Percentiles rank a stretch among this genome's conserved stretches.
Conservation (phyloP, 2,329 filamentous ascomycete genomes). For the Tolypocladium guangdongense region DNA sequence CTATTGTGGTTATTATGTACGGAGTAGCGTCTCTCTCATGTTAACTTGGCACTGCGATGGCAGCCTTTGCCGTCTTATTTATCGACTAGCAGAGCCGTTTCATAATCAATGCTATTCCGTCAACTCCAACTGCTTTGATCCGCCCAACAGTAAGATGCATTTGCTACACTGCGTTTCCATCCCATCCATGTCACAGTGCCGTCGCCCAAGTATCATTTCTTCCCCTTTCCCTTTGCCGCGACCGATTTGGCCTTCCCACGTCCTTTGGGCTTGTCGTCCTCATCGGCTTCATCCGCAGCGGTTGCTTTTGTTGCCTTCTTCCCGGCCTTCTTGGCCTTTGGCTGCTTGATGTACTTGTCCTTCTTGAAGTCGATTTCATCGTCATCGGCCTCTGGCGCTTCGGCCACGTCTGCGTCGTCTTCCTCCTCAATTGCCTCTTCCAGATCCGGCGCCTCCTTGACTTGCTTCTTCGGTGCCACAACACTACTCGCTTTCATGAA, state of each 20-base stretch:
- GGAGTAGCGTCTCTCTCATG: neutral
- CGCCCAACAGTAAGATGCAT: neutral
- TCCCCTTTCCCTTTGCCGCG: slow-evolving; percentile 26
- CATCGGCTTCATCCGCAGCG: slow-evolving; percentile 32
- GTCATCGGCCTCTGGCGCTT: slow-evolving; percentile 51
- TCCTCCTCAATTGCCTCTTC: slow-evolving; percentile 95
- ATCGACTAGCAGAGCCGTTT: neutral
- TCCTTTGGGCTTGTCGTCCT: slow-evolving; percentile 42
- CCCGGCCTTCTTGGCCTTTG: slow-evolving; percentile 56
- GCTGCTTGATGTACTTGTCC: slow-evolving; percentile 91
- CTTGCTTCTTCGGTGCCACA: slow-evolving; percentile 56
- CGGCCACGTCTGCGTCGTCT: slow-evolving; percentile 57
- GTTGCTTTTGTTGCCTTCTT: slow-evolving; percentile 34
- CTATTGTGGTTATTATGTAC: neutral
- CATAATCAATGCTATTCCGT: neutral
- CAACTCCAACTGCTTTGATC: neutral
- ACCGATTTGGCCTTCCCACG: slow-evolving; percentile 25
- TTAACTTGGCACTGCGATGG: neutral
- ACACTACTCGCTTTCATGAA: slow-evolving; percentile 91
- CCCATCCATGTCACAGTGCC: neutral
- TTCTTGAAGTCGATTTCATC: slow-evolving; percentile 78
- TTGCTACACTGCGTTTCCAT: neutral
- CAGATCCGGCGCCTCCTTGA: slow-evolving; percentile 76
- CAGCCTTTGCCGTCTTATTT: neutral
- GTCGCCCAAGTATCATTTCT: slow-evolving; percentile 18